Percentiles rank a stretch among this genome's conserved stretches.
phyloP scores from a whole-genome alignment of 1,139 yeast genomes.

The Lodderomyces beijingensis region DNA sequence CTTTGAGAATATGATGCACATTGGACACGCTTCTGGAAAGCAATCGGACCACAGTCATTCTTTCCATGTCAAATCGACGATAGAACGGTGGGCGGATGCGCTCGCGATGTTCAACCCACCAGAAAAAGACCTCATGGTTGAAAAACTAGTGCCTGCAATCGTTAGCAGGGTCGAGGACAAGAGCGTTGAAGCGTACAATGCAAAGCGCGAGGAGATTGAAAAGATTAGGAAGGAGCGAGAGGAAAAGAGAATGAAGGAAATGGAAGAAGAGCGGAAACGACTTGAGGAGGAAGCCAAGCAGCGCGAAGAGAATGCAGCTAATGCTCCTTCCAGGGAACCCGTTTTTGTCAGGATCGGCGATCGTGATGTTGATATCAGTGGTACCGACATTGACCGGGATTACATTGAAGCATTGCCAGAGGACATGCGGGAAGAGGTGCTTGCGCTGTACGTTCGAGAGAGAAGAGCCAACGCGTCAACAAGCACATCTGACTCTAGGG shows the following conservation, averaged over 20 bases:
- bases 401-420: conserved; percentile 89
- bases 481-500: conserved; percentile 46
- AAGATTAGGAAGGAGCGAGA: conserved; percentile 26
- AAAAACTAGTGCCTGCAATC: conserved; percentile 48
- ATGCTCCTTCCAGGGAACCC: conserved; percentile 34
- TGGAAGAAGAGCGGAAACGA: conserved; percentile 31
- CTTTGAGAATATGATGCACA: conserved; percentile 24
- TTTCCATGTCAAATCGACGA: conserved; percentile 50
- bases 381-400: conserved; percentile 89
- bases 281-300: conserved; percentile 35
- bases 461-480: conserved; percentile 50
- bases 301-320: conserved; percentile 25
- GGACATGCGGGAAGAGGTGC: conserved; percentile 89
- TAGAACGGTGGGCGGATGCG: conserved; percentile 69
- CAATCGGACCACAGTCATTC: conserved; percentile 15
- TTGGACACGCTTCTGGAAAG: conserved; percentile 12
- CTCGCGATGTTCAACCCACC: conserved; percentile 46
- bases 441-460: conserved; percentile 81
- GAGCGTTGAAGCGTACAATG: conserved; percentile 28
- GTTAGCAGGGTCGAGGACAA: conserved; percentile 50
- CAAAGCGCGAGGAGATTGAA: conserved; percentile 29
- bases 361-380: conserved; percentile 77
- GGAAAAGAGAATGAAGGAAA: conserved; percentile 23
- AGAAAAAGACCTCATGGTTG: conserved; percentile 33
- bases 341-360: conserved; percentile 75